Base-by-base conservation (phyloP, 2,329 filamentous ascomycete species). In the Botrytis fragariae region DNA sequence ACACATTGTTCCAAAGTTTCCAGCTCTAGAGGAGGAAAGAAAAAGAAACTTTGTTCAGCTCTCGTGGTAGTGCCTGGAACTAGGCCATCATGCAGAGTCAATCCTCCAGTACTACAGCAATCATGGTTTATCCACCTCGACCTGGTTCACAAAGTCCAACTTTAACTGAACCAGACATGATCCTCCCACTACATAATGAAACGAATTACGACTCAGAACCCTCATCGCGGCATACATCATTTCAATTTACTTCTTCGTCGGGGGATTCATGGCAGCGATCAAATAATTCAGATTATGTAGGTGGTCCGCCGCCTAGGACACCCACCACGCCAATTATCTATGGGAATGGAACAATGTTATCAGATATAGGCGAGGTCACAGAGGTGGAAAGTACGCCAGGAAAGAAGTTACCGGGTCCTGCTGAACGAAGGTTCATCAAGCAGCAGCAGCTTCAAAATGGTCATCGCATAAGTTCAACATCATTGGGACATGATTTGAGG, bases 131-230 rank as follows among this genome's bases (percentile, higher is more conserved):
- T 77, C 82, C 84, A 29, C 80, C 86, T 62, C 83, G 86, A 73
- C 90, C 92, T 76, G 90, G 89, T 20, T 97, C 93, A 74, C 95
- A 95, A 64, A 97, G 93, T 74, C 95, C 95, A 64, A 97, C 95
- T 3, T 85, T 98, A 79, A 97, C 94, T 72, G 97, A 97, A 82
- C 94, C 94, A 70, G 95, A 97, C 82, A 95, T 97, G 93, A 97
- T 98, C 79, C 85, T 98, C 70, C 95, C 95, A 14, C n/a, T 67
- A 74, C 90, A 92, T 81, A 90, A 91, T 79, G 88, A 90, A 76
- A 54, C 32, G 57, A 64, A 22, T 64, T 87, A 86, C 81, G 81
- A 87, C 81, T 85, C 86, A 81, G 84, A 86, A 80, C 83, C 88
- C 81, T 84, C 87, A 73, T 86, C 78, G 60, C 74, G 75, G 51